Base-by-base conservation (phyloP, 805 yeast species). In the Yarrowia osloensis region DNA sequence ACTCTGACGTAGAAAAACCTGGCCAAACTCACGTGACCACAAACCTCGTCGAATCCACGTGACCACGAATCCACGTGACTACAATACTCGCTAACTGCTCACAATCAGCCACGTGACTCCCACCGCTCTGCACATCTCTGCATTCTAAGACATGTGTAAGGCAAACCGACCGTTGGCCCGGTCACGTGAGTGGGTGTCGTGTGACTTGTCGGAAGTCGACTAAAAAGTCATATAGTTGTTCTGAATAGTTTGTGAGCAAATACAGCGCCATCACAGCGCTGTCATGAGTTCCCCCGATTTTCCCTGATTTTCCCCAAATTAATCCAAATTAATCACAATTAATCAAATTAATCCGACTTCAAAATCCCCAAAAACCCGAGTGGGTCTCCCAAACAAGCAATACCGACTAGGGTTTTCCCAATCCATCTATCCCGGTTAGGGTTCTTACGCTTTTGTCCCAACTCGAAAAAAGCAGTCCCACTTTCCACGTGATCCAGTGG, bases 391-490 rank as follows among this genome's bases (percentile, higher is more conserved):
- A n/a, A 54, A 24, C 3, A 6, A 44, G 61, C 11, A 35, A n/a
- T 2, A 4, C n/a, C 2, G 28, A n/a, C 11, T 37, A 54, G 31
- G 31, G 35, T 2, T 35, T 35, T 13, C 24, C 40, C 6, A 2
- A 12, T 33, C 31, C 7, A 3, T 24, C 9, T 24, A 12, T 3
- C 15, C 8, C 11, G 47, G 62, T 37, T 55, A 26, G 62, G 62
- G 44, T 29, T 21, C 6, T 11, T 17, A 1, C n/a, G 7, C 22
- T 35, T 15, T 22, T 13, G 29, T 26, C 63, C 63, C 49, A 28
- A 24, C 11, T 19, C 21, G 54, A 31, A 42, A 47, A 40, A 66
- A 44, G 47, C 68, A 33, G 67, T 57, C 67, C 67, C 68, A 62
- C 21, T n/a, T 8, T 65, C 37, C 68, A 47, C 67, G 66, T 55